Evolutionary conservation across 768 basidiomycete genomes (phyloP).

Genomic region (Pleurotus eryngii): DNA sequence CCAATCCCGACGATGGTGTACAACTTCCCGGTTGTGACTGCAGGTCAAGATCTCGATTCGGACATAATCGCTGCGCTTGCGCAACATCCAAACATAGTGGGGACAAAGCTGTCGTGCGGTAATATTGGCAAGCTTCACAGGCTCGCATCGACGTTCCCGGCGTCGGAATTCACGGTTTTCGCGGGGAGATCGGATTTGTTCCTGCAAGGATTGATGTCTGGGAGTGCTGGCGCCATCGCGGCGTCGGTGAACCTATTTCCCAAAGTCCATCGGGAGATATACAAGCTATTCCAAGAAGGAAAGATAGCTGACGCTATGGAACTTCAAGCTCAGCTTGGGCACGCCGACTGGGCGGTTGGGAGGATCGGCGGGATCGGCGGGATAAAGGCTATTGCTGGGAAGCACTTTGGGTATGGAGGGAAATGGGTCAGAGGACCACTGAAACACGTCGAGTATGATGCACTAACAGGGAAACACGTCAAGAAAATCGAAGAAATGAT

Average conservation of each 20-base stretch:
- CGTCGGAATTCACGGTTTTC: conserved; percentile 62
- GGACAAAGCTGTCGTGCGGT: conserved; percentile 82
- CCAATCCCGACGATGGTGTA: conserved; percentile 78
- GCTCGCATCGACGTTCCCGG: conserved; percentile 54
- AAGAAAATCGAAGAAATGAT: conserved; percentile 43
- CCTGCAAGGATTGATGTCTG: conserved; percentile 56
- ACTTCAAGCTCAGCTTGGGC: conserved; percentile 57
- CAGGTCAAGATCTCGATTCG: conserved; percentile 82
- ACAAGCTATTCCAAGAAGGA: conserved; percentile 47
- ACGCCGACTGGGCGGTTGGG: conserved; percentile 62
- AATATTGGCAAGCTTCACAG: conserved; percentile 83
- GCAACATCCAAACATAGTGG: conserved; percentile 81
- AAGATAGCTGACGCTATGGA: conserved; percentile 56
- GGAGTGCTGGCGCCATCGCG: conserved; percentile 64
- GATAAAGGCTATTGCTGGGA: conserved; percentile 59
- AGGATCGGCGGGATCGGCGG: conserved; percentile 68
- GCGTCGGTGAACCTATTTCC: conserved; percentile 62
- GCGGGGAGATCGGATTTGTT: conserved; percentile 75
- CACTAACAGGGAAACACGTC: conserved; percentile 35
- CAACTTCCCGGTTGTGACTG: conserved; percentile 81
- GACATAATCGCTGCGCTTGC: conserved; percentile 69
- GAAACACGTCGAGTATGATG: conserved; percentile 33
- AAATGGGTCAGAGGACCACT: conserved; percentile 47
- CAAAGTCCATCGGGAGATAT: conserved; percentile 51
- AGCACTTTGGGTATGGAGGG: conserved; percentile 63